Conservation (phyloP, 805 yeast species). For the Metschnikowia hibisci region DNA sequence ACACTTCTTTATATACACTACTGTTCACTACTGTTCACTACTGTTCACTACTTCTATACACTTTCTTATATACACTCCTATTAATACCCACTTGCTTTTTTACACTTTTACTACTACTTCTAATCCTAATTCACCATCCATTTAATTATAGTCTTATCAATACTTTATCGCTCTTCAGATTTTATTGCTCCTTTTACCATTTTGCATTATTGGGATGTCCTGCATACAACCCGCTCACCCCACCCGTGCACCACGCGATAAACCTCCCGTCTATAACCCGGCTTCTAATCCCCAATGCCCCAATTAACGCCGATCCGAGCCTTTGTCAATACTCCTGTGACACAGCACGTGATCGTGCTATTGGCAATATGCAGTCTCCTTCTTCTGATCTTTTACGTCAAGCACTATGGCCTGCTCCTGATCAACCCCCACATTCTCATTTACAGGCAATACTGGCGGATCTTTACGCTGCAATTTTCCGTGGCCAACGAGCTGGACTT, state of each 20-base stretch:
- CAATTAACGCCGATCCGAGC: constrained; percentile 42
- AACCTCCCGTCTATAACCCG: background rate
- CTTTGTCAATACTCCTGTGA: constrained; percentile 42
- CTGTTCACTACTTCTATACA: no score
- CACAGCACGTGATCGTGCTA: constrained; percentile 18
- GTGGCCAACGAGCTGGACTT: constrained; percentile 60
- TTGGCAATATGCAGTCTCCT: constrained; percentile 36
- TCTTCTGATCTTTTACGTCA: constrained; percentile 42
- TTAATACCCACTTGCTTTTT: no score
- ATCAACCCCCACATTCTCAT: constrained; percentile 52
- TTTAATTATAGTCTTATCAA: no score
- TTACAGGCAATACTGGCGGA: constrained; percentile 58
- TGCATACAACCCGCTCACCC: constrained; percentile 8
- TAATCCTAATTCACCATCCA: no score
- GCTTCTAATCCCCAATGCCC: constrained; percentile 21
- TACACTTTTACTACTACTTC: no score
- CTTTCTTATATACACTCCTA: no score
- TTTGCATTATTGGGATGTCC: no score
- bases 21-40: no score
- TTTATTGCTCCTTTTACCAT: no score
- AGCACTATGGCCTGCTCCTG: constrained; percentile 40
- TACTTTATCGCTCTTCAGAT: no score
- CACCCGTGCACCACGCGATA: background rate
- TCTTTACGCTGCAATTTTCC: constrained; percentile 46
- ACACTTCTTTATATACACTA: no score